Percentiles rank a stretch among this genome's conserved stretches.
phyloP scores from a whole-genome alignment of 176 grass and related monocot genomes.

The Guadua angustifolia region DNA sequence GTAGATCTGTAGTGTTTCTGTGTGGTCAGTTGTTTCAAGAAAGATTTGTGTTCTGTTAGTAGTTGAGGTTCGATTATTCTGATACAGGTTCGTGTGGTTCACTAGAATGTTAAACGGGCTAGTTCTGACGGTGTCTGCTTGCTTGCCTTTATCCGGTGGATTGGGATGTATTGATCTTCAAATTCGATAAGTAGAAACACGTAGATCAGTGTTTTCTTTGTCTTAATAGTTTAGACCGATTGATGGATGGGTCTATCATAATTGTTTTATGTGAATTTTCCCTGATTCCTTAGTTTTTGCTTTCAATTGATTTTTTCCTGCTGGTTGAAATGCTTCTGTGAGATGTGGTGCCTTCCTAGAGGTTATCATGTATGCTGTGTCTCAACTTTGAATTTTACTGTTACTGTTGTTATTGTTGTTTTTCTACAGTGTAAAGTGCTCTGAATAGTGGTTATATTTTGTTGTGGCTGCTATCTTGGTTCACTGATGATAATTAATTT shows the following conservation, averaged over 20 bases:
- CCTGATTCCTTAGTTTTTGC: not conserved
- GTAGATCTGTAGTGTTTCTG: not conserved
- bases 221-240: not conserved
- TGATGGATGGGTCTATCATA: not conserved
- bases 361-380: not conserved
- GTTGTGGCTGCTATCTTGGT: not conserved
- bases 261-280: not conserved
- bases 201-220: not conserved
- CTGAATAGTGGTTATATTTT: not conserved
- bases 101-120: not conserved
- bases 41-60: not conserved
- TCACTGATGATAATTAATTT: not conserved
- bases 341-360: not conserved
- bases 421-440: not conserved
- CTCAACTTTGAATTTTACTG: not conserved
- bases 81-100: not conserved
- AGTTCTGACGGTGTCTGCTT: no score
- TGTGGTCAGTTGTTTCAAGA: not conserved
- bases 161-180: not conserved
- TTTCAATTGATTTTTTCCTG: not conserved
- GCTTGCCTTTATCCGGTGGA: not conserved
- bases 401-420: not conserved
- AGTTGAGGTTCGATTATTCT: not conserved
- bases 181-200: not conserved
- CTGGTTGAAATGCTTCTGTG: not conserved